Evolutionary conservation across 1,284 basidiomycete genomes (phyloP), one percentile per base, ranked within the genome.

Genomic region (Leucoagaricus sp.): DNA sequence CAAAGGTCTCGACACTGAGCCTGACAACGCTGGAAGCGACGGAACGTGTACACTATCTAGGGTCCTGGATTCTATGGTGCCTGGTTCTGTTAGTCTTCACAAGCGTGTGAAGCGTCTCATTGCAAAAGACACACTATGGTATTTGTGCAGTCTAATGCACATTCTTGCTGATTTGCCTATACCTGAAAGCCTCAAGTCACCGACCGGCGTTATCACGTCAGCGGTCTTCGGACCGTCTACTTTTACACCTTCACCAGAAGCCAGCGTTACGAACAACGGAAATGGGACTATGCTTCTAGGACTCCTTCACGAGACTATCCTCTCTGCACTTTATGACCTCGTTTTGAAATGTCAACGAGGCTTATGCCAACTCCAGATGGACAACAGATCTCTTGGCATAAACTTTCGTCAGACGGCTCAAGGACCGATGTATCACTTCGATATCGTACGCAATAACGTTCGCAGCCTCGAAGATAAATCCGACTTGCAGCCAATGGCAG

Each of bases 111-210:
- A 65, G 56, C 69, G 65, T 46, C 70, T 85, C 31, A 78, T 75
- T 34, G 71, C 71, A 40, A 83, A 83, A 63, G 83, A 85, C 61
- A 64, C 78, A 31, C 55, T 79, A 19, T 84, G 82, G 80, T 85
- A 81, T 67, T 70, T 84, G 28, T 84, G 81, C 61, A 74, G 72
- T 31, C 41, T 57, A 51, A 50, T 28, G 49, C 55, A 57, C 42
- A 46, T 57, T 46, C 44, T 57, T 17, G 55, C 55, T 33, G 34
- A 49, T 23, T n/a, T 56, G 13, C n/a, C 53, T 29, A 41, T 40
- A n/a, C 36, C 48, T n/a, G 48, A 50, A 49, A 29, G 46, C 26
- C 15, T 34, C 38, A 49, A 55, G 38, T 29, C 19, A n/a, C 19
- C 46, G 15, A n/a, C 36, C 53, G 46, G 46, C 4, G 26, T 19